Percentiles rank a stretch among this genome's conserved stretches.
Conservation (phyloP, 768 basidiomycete species). For the Jaapia argillacea region DNA sequence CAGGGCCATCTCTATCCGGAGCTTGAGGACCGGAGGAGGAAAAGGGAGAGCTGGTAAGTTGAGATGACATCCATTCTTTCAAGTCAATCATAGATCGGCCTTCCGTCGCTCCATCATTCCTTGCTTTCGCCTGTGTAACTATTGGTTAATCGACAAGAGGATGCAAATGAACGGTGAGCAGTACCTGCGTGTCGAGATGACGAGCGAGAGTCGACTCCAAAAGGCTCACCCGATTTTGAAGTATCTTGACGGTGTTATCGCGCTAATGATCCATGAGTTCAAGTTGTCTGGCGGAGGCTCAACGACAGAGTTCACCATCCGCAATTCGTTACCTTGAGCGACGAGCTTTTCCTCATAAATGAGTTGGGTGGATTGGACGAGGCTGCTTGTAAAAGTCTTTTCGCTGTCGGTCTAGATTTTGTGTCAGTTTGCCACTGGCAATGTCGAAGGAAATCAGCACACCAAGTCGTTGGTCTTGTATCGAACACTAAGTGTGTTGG, state of each 20-base stretch:
- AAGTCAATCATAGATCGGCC: background rate
- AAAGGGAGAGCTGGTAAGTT: background rate
- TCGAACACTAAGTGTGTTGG: background rate
- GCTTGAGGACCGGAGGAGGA: background rate
- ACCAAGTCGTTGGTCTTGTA: background rate
- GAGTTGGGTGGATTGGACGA: constrained; percentile 34
- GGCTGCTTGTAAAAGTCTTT: constrained; percentile 33
- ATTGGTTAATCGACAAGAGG: background rate
- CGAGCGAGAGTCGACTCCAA: constrained; percentile 35
- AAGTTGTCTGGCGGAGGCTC: too few relatives aligned
- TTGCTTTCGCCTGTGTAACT: background rate
- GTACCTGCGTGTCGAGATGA: background rate
- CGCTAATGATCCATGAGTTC: too few relatives aligned
- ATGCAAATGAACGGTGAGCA: background rate
- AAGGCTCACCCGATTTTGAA: constrained; percentile 32
- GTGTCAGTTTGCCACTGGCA: too few relatives aligned
- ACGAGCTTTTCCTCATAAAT: constrained; percentile 44
- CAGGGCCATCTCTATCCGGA: background rate
- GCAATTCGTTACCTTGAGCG: constrained; percentile 46
- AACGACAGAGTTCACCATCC: constrained; percentile 38
- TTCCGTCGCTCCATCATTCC: background rate
- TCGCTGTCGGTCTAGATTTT: constrained; percentile 37
- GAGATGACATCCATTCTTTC: background rate
- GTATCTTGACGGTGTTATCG: constrained; percentile 33
- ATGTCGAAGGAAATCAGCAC: too few relatives aligned